Base-by-base conservation (phyloP, 257 asterid species). In the Scutellaria minor region DNA sequence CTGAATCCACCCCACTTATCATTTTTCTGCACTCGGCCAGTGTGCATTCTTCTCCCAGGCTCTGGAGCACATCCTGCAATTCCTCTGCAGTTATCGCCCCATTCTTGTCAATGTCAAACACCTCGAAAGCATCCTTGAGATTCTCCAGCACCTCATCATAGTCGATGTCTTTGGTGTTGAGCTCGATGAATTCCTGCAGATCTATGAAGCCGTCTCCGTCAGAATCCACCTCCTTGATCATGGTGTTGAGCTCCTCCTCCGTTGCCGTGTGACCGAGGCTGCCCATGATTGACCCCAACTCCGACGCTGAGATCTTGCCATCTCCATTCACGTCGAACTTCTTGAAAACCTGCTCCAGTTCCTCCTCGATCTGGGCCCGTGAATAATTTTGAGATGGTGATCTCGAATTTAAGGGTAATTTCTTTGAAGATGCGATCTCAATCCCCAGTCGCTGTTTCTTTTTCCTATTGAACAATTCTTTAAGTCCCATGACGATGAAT, bases 101-200 rank as follows among this genome's bases (percentile, higher is more conserved):
- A 31, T 58, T 58, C 65, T 58, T 58, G 45, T 58, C 65, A 9
- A 58, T 7, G 22, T 58, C 65, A 18, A 58, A 31, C 46, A 31
- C 46, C 65, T 4, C 5, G 46, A 58, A 58, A 0, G 65, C 65
- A 5, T 58, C 46, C 65, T 58, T 58, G 11, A 58, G 45, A 11
- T 31, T 58, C 46, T 58, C 46, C 65, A 58, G 46, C 46, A n/a
- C 64, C 45, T 31, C 64, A 5, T 58, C 64, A 10, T 58, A 13
- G 64, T 58, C 64, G 10, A 58, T 6, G 65, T 58, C 46, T 7
- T 35, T 58, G 22, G 65, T 58, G 65, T 58, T 58, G 46, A 58
- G 65, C 65, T 58, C 65, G 18, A 58, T 58, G 65, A 58, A 58
- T 5, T 58, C 65, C 65, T 58, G 22, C 46, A 58, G 46, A 12